Evolutionary conservation across 257 asterid species (phyloP).

Genomic region (Nicotiana paniculata): DNA sequence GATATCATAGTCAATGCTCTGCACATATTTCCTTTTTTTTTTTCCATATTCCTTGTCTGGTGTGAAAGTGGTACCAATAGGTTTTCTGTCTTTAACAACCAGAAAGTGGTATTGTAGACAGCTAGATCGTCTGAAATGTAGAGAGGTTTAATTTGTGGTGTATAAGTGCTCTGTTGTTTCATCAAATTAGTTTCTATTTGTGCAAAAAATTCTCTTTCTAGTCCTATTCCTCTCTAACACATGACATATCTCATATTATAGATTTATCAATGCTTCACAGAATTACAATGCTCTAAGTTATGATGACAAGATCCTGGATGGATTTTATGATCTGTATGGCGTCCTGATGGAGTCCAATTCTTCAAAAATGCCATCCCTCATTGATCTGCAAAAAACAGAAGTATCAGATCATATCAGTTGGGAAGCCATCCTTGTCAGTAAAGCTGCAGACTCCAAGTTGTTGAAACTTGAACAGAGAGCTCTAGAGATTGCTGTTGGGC

Average conservation of each 20-base stretch:
- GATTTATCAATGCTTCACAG: slow-evolving; percentile 85
- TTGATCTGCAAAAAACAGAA: slow-evolving; percentile 78
- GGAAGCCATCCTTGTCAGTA: slow-evolving; percentile 90
- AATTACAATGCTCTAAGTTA: slow-evolving; percentile 91
- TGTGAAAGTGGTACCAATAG: not conserved
- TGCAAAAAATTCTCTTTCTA: not conserved
- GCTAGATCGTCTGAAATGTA: not conserved
- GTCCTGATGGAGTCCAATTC: slow-evolving; percentile 56
- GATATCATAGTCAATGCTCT: not conserved
- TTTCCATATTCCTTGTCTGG: not conserved
- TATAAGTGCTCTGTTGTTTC: not conserved
- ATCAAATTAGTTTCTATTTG: not conserved
- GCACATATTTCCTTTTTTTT: not conserved
- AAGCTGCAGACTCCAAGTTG: slow-evolving; percentile 67
- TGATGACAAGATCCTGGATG: slow-evolving; percentile 94
- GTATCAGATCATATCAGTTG: slow-evolving; percentile 60
- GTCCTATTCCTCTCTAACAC: slow-evolving; percentile 39
- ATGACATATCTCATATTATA: slow-evolving; percentile 60
- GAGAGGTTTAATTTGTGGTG: not conserved
- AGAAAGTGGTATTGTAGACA: not conserved
- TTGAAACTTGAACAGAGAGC: slow-evolving; percentile 76
- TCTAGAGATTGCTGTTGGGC: slow-evolving; percentile 51
- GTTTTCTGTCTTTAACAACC: not conserved
- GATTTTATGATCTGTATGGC: slow-evolving; percentile 89
- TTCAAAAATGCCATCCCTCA: slow-evolving; percentile 86